Evolutionary conservation across 169 alveolate genomes (phyloP), one percentile per base, ranked within the genome.

Genomic region (Toxoplasma gondii): DNA sequence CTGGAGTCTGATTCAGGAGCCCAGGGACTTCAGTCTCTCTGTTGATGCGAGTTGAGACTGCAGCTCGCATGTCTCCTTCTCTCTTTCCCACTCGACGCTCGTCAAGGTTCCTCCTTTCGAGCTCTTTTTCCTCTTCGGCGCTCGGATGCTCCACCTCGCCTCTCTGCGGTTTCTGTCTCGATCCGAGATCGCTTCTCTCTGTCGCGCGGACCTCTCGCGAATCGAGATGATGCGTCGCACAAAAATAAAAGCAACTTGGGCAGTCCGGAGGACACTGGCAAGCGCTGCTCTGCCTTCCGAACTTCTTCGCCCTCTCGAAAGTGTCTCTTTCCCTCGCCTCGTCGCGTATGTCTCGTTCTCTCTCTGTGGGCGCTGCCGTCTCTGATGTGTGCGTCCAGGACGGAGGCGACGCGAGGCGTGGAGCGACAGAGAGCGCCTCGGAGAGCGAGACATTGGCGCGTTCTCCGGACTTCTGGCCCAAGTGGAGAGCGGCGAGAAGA

Each of bases 171-270:
- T 7, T 4, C 74, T 64, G 31, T 64, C 31, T 64, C n/a, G n/a
- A n/a, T n/a, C n/a, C n/a, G n/a, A n/a, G n/a, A n/a, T n/a, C n/a
- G n/a, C n/a, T n/a, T n/a, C n/a, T n/a, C n/a, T n/a, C n/a, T n/a
- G n/a, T n/a, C n/a, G n/a, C n/a, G n/a, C n/a, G n/a, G n/a, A n/a
- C n/a, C n/a, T n/a, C n/a, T n/a, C n/a, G n/a, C n/a, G n/a, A n/a
- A n/a, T 64, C 74, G 31, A 64, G 74, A 19, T 64, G 74, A 64
- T 64, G 74, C n/a, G 74, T 45, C 4, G 86, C 86, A n/a, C 86
- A 78, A n/a, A 78, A 78, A 45, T 78, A 78, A 27, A 78, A 78
- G 44, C 86, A 78, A n/a, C 86, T 1, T 7, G 86, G 86, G n/a
- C 86, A 78, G 27, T 38, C 86, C 4, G 86, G 39, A 0, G 86